A percentile compares a stretch with the other conserved stretches of the same genome.
These are phyloP conservation scores for Schizothecium vesticola DNA, from an alignment of 495 filamentous ascomycete genomes.

Conservation along the genomic window DNA sequence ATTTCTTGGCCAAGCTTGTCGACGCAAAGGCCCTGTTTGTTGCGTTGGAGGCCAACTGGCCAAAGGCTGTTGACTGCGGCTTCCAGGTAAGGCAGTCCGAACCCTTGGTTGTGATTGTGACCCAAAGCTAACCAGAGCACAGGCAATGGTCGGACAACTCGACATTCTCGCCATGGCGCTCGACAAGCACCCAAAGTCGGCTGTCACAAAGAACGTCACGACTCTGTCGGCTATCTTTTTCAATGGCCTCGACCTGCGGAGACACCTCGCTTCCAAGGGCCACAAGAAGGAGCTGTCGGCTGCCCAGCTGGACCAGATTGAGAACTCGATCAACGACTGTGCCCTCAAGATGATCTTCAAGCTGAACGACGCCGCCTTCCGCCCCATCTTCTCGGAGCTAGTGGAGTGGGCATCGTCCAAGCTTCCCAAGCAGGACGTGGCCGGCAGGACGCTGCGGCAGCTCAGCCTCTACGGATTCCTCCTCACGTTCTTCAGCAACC, in stretches of 20 bases:
- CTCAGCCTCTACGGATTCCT: conserved; percentile 75
- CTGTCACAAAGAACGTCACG: conserved; percentile 62
- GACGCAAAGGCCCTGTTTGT: conserved; percentile 61
- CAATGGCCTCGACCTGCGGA: conserved; percentile 65
- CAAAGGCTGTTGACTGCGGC: conserved; percentile 53
- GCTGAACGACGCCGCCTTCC: conserved; percentile 91
- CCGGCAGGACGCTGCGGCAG: conserved; percentile 50
- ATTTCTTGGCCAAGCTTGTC: conserved; percentile 64
- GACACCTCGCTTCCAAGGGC: conserved; percentile 34
- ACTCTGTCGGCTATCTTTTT: conserved; percentile 66
- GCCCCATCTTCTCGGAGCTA: conserved; percentile 80
- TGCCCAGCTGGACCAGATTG: conserved; percentile 42
- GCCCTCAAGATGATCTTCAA: conserved; percentile 90
- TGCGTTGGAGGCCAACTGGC: conserved; percentile 66
- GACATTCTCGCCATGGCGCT: conserved; percentile 60
- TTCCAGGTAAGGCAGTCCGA: conserved; percentile 45
- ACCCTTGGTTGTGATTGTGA: not conserved
- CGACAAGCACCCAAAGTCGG: conserved; percentile 68
- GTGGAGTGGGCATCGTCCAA: conserved; percentile 66
- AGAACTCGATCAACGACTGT: conserved; percentile 57
- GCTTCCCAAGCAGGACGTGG: conserved; percentile 55
- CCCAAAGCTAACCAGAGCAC: conserved; percentile 22
- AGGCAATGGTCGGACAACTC: conserved; percentile 64
- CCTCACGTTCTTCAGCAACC: conserved; percentile 66
- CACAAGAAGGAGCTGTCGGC: conserved; percentile 17